phyloP scores from a whole-genome alignment of 805 yeast species.

The Ogataea trehaloabstinens region DNA sequence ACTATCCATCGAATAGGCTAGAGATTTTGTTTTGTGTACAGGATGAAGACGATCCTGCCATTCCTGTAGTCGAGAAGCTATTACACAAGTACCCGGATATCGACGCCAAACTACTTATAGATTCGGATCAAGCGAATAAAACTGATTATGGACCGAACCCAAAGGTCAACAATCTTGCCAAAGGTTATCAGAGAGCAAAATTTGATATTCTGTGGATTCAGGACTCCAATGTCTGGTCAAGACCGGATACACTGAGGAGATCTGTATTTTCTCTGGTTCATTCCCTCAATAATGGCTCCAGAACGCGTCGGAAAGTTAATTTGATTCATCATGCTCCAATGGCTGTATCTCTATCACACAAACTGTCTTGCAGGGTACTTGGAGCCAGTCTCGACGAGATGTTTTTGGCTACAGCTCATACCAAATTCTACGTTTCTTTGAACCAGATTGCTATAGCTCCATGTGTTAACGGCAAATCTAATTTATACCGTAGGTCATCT shows the following conservation, averaged over 20 bases:
- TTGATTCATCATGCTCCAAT: constrained; percentile 83
- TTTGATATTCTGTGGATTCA: constrained; percentile 79
- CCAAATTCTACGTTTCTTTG: constrained; percentile 78
- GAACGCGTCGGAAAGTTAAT: constrained; percentile 43
- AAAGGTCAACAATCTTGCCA: constrained; percentile 81
- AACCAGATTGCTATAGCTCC: constrained; percentile 77
- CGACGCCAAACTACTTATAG: constrained; percentile 58
- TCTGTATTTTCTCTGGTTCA: constrained; percentile 53
- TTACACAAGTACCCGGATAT: constrained; percentile 52
- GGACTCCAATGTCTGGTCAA: constrained; percentile 83
- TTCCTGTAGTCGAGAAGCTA: constrained; percentile 52
- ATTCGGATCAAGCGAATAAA: constrained; percentile 31
- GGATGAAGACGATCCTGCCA: constrained; percentile 58
- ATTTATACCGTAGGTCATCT: constrained; percentile 66
- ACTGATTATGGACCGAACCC: constrained; percentile 81
- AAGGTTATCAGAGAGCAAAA: constrained; percentile 68
- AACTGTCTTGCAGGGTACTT: constrained; percentile 27
- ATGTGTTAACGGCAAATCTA: constrained; percentile 89
- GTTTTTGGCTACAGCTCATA: constrained; percentile 80
- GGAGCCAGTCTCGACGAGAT: constrained; percentile 81
- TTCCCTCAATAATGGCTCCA: constrained; percentile 52
- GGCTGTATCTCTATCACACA: constrained; percentile 37
- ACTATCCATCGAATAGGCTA: constrained; percentile 55
- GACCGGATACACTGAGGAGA: constrained; percentile 59
- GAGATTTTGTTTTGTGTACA: constrained; percentile 81